Evolutionary conservation across 768 basidiomycete species (phyloP), one percentile per base, ranked within the genome.

Genomic region (Hebeloma cylindrosporum): DNA sequence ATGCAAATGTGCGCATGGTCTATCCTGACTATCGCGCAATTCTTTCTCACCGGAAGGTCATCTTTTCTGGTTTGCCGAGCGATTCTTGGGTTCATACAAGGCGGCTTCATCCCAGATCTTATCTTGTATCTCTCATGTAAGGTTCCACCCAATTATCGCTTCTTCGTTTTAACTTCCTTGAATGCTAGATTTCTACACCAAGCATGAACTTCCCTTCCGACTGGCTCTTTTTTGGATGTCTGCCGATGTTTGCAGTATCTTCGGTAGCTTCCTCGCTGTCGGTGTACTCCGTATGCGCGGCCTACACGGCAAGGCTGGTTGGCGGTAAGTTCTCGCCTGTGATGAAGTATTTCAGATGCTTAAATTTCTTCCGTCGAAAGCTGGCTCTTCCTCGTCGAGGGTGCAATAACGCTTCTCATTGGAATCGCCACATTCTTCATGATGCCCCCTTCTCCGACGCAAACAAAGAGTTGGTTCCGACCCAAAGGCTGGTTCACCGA

Each of bases 401-500:
- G 35, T 41, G 49, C 30, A 23, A 48, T 61, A 23, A 82, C 80
- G 0, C 63, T 82, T 3, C n/a, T 56, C 16, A 70, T 85, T 33
- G 81, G 82, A 1, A 29, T 80, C 11, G 60, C 65, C 2, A 72
- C 79, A 1, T 82, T 78, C 61, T 80, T 81, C 64, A 70, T 61
- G 42, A 77, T 82, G 72, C 82, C 82, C 4, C 70, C 78, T 26
- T 77, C 76, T 3, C 80, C 80, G 1, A 82, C 78, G 1, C 78
- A 80, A 52, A 79, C 81, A 1, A 77, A 71, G 46, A 59, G 69
- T 0, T 75, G 79, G 74, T 80, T 76, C 65, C 59, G 80, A 34
- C 77, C 76, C 0, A 75, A 77, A 28, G 79, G 81, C 0, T 84
- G 81, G 82, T 83, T 82, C 57, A 78, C 73, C 0, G 78, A 80